A percentile compares a stretch with the other conserved stretches of the same genome.
Conservation (phyloP, 148 eudicot genomes). For the Chenopodium formosanum region DNA sequence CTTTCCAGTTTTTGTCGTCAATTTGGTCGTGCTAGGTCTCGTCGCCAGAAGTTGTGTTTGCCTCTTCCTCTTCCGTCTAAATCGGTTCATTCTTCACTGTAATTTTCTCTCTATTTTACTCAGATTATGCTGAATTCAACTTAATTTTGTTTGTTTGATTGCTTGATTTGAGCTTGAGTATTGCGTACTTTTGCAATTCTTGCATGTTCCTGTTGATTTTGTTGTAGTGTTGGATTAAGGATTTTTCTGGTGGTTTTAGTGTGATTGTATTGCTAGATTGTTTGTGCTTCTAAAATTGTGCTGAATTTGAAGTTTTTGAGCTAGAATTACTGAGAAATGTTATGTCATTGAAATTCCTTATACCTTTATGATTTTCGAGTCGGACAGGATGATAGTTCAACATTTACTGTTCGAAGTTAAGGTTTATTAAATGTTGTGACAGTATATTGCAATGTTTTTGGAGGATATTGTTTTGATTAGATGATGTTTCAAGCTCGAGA, state of each 20-base stretch:
- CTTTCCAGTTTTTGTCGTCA: slow-evolving; percentile 41
- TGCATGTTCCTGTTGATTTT: too few species aligned
- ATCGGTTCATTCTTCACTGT: slow-evolving; percentile 53
- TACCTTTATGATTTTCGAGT: background rate
- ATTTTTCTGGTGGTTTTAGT: background rate
- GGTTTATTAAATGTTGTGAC: background rate
- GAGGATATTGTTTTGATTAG: background rate
- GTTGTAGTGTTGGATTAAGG: too few species aligned
- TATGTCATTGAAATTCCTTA: background rate
- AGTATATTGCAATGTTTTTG: background rate
- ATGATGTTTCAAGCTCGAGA: background rate
- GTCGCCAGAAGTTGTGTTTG: slow-evolving; percentile 53
- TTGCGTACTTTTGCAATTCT: background rate
- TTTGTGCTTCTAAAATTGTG: too few species aligned
- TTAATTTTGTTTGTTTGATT: background rate
- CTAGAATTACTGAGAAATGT: background rate
- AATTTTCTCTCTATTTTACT: slow-evolving; percentile 9
- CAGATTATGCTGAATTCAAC: background rate
- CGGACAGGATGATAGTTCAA: background rate
- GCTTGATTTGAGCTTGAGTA: background rate
- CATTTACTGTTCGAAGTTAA: background rate
- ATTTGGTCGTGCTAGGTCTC: slow-evolving; percentile 42
- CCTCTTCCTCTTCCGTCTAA: slow-evolving; percentile 79
- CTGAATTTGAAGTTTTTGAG: too few species aligned
- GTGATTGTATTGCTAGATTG: background rate